Base-by-base conservation (phyloP, 352 stramenopile species). In the Blastocystis sp. region DNA sequence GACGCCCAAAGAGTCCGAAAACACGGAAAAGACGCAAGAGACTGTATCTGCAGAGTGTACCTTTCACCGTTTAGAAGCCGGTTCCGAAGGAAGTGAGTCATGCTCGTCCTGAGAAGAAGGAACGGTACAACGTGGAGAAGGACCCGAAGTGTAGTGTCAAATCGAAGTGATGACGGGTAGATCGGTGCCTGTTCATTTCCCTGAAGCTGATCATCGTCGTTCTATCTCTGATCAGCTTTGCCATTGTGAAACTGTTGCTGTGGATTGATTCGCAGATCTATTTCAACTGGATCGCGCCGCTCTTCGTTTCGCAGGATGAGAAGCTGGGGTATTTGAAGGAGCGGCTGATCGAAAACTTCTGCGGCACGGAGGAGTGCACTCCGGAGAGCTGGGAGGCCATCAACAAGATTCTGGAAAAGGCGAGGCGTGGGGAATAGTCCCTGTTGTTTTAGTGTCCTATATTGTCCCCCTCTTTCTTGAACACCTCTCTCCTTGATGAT, bases 141-240 rank as follows among this genome's bases (percentile, higher is more conserved):
- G 71, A 81, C n/a, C 71, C 71, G 3, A 11, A 64, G 2, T 81
- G 71, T 81, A 81, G 4, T 10, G 3, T 66, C 42, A 24, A 14
- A 7, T 40, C 2, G 52, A 45, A 43, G 52, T 38, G 3, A 68
- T 28, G 52, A 81, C 17, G 10, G 17, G 11, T 64, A 81, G 71
- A 81, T 68, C 71, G 71, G 14, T 81, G 71, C 21, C 48, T 81
- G 48, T 81, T 81, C 57, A 66, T 81, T 24, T 52, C 42, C 19
- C 66, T 81, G 38, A 81, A 81, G 52, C 11, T 81, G 21, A 40
- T 81, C 24, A 81, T 81, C 42, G 71, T 43, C 48, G 66, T 81
- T 34, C 71, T 81, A 1, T 48, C 52, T 17, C 59, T 81, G 17
- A 81, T 81, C 38, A 64, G 40, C 21, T 64, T 81, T 65, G 71